Evolutionary conservation across 768 basidiomycete genomes (phyloP), one percentile per base, ranked within the genome.

Genomic region (Asterophora parasitica): DNA sequence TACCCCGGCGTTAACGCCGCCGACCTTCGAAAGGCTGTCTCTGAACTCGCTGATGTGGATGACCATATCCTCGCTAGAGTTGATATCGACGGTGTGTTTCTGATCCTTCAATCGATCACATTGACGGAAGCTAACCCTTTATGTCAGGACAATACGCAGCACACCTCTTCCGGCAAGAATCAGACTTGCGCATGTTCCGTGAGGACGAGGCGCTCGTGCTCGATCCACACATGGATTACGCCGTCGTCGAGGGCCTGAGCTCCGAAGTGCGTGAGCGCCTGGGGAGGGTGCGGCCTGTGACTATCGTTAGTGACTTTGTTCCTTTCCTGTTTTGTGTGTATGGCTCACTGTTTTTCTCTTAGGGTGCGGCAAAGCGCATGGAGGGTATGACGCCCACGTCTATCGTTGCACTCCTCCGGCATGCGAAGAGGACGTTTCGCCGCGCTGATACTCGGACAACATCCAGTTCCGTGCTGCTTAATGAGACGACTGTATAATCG

Each of bases 281-380:
- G 28, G 69, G 65, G 36, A 65, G 58, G 4, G 76, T 85, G 1
- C 67, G 77, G 42, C 92, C 92, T 0, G 72, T 74, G 12, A 91
- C 81, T 8, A 76, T 93, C 46, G 74, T 45, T 55, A 54, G 72
- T 62, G 19, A 0, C 11, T 35, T 40, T 39, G 27, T 34, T 27
- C 12, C 11, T 27, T 41, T 28, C 23, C 26, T 20, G 4, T 27
- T 2, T 13, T 12, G 10, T 41, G 9, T 5, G 1, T 31, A 2
- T 31, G 30, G 7, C 12, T 20, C 31, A 26, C 19, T 34, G 11
- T 7, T 35, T 49, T 19, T 19, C 48, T 5, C 52, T 26, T 3
- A 92, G 91, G 92, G 92, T n/a, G 86, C 87, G 3, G 92, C 88
- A 12, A 92, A 92, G 63, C 73, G 92, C 20, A 92, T 94, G 81